Evolutionary conservation across 768 basidiomycete genomes (phyloP), one percentile per base, ranked within the genome.

Genomic region (Mycena galopus): DNA sequence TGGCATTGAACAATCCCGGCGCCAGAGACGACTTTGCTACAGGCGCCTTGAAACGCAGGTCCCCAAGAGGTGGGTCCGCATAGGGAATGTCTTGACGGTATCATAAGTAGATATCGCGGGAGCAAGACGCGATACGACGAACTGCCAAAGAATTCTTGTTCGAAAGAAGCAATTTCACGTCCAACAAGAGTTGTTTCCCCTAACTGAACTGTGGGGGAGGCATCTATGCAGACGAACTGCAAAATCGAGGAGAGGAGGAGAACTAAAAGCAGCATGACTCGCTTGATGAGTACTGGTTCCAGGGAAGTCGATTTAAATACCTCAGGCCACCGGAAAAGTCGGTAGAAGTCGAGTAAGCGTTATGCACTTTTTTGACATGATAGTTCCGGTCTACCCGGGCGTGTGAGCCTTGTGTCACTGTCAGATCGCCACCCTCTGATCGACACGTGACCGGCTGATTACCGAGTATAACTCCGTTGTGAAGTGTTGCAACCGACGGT

Each of bases 171-270:
- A 55, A 53, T 65, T 10, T 51, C 63, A 7, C 32, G 63, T 11
- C 63, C 63, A 23, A 53, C 33, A 23, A 65, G 63, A 50, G 63
- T 65, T 3, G 63, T 65, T n/a, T 23, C 17, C 51, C 63, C 51
- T 7, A 65, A 32, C 16, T 65, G 32, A 39, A 65, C n/a, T 6
- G 63, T 65, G n/a, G 63, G 51, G 23, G 51, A 23, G 21, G 23
- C 63, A 53, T 55, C 23, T 3, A 27, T 10, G 35, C 7, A 35
- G 50, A 11, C 32, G 23, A 65, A 33, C 16, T 12, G 32, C 21
- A 30, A 44, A 19, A 50, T 4, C 14, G 29, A 37, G 0, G 33
- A 8, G n/a, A 53, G 16, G 7, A 65, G 25, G 16, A 10, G 6
- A 17, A 65, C 50, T 4, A 37, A 9, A n/a, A 53, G 21, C 3